These are phyloP conservation scores for Solioccasus polychromus DNA, from an alignment of 768 basidiomycete species.

Conservation along the genomic window DNA sequence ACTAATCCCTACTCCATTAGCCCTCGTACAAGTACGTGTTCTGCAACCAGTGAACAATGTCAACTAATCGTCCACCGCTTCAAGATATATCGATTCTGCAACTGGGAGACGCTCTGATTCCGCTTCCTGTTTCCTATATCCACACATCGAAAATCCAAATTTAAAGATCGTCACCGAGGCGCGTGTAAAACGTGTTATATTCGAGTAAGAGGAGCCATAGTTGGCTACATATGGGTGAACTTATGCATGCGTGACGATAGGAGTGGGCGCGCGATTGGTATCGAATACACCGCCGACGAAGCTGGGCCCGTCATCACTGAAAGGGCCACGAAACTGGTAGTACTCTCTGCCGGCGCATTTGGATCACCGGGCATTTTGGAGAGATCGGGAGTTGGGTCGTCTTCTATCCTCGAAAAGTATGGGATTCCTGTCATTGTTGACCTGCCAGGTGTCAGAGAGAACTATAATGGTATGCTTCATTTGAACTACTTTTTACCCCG, in stretches of 20 bases:
- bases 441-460: slow-evolving; percentile 76
- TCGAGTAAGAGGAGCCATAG: slow-evolving; percentile 29
- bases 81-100: slow-evolving; percentile 50
- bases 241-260: slow-evolving; percentile 24
- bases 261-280: slow-evolving; percentile 35
- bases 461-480: slow-evolving; percentile 47
- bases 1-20: slow-evolving; percentile 1
- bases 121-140: slow-evolving; percentile 39
- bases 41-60: background rate
- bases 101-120: slow-evolving; percentile 35
- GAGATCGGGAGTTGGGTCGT: slow-evolving; percentile 66
- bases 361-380: slow-evolving; percentile 58
- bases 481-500: no score
- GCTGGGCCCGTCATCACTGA: slow-evolving; percentile 22
- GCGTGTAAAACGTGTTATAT: slow-evolving; percentile 34
- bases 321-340: slow-evolving; percentile 38
- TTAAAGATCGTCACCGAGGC: slow-evolving; percentile 31
- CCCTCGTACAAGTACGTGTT: slow-evolving; percentile 15
- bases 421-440: slow-evolving; percentile 33
- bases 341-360: slow-evolving; percentile 52
- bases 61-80: background rate
- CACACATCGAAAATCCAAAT: slow-evolving; percentile 28
- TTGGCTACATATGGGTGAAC: background rate
- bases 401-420: slow-evolving; percentile 32
- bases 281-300: slow-evolving; percentile 33